Evolutionary conservation across 768 basidiomycete species (phyloP).

Genomic region (Hysterangium stoloniferum): DNA sequence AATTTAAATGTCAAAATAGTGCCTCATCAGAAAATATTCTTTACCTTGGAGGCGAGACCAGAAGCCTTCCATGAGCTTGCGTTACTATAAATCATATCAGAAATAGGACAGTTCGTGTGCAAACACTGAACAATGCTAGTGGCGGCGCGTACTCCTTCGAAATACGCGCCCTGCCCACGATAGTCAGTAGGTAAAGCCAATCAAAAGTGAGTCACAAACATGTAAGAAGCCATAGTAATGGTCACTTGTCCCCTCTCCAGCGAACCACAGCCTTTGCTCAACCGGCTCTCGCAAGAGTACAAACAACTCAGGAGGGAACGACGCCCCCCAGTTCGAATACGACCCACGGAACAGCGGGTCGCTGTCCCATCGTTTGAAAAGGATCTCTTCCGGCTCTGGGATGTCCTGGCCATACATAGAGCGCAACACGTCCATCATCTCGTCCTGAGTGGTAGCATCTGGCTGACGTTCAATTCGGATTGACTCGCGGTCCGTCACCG

Average conservation of each 20-base stretch:
- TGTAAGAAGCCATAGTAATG: too few species aligned
- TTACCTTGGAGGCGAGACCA: too few species aligned
- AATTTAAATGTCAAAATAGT: too few species aligned
- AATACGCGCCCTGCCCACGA: slow-evolving; percentile 52
- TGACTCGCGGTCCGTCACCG: slow-evolving; percentile 50
- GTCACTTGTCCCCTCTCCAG: slow-evolving; percentile 51
- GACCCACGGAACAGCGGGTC: slow-evolving; percentile 51
- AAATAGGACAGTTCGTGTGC: too few species aligned
- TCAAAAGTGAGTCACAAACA: slow-evolving; percentile 30
- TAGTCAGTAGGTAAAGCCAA: slow-evolving; percentile 26
- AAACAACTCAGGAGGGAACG: slow-evolving; percentile 44
- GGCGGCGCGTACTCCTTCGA: slow-evolving; percentile 40
- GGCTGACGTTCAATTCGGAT: slow-evolving; percentile 47
- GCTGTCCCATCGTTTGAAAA: slow-evolving; percentile 44
- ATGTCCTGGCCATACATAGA: slow-evolving; percentile 56
- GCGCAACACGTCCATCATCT: slow-evolving; percentile 47
- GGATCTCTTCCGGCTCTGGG: slow-evolving; percentile 49
- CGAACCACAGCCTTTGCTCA: slow-evolving; percentile 44
- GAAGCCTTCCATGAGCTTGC: too few species aligned
- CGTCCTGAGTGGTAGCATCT: slow-evolving; percentile 36
- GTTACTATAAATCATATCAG: too few species aligned
- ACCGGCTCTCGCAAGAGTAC: slow-evolving; percentile 50
- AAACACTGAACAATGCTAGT: slow-evolving; percentile 36
- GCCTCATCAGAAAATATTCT: too few species aligned
- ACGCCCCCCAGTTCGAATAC: slow-evolving; percentile 64